phyloP scores from a whole-genome alignment of 345 rosid species.

The Acer saccharum region DNA sequence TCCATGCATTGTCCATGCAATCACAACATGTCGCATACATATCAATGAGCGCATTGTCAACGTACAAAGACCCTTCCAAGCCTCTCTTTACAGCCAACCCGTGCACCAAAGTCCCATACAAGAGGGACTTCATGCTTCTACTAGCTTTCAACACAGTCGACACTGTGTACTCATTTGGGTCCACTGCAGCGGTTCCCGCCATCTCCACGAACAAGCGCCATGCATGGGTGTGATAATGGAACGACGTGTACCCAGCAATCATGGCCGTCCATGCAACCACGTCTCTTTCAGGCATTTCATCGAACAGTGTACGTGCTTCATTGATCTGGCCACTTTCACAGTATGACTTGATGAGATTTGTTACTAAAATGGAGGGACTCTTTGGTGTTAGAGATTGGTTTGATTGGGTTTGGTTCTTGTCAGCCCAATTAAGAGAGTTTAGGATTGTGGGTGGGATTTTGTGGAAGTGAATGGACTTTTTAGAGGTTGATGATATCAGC shows the following conservation, averaged over 20 bases:
- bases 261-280: slow-evolving; percentile 75
- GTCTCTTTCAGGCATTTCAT: slow-evolving; percentile 70
- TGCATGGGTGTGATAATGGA: slow-evolving; percentile 37
- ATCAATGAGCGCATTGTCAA: slow-evolving; percentile 73
- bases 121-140: slow-evolving; percentile 56
- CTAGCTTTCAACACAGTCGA: slow-evolving; percentile 78
- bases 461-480: slow-evolving; percentile 12
- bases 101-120: slow-evolving; percentile 63
- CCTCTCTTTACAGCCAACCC: slow-evolving; percentile 65
- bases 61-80: slow-evolving; percentile 57
- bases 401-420: slow-evolving; percentile 22
- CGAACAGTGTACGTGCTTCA: slow-evolving; percentile 65
- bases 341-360: slow-evolving; percentile 56
- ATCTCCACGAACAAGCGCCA: slow-evolving; percentile 70
- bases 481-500: slow-evolving; percentile 26
- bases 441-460: slow-evolving; percentile 44
- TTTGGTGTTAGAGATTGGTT: slow-evolving; percentile 32
- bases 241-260: slow-evolving; percentile 62
- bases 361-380: slow-evolving; percentile 63
- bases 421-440: slow-evolving; percentile 46
- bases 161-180: slow-evolving; percentile 65
- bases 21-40: slow-evolving; percentile 66
- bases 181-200: slow-evolving; percentile 42
- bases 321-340: slow-evolving; percentile 42
- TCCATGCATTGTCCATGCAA: slow-evolving; percentile 62